Conservation (phyloP, 805 yeast genomes). For the Candida jianshihensis region DNA sequence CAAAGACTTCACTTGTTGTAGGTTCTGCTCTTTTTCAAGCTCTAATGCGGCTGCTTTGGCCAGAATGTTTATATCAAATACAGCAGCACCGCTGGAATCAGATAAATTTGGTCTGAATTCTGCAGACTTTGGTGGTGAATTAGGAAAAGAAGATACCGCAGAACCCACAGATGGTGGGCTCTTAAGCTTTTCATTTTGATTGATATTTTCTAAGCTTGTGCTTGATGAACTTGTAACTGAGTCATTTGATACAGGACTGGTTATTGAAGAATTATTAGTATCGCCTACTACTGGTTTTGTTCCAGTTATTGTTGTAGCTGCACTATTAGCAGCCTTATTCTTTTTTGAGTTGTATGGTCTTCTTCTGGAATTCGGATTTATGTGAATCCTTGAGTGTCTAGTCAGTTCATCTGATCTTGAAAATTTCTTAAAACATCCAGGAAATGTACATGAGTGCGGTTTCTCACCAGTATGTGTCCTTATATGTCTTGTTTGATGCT, state of each 20-base stretch:
- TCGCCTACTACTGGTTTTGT: not conserved
- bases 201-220: no score
- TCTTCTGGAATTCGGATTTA: conserved; percentile 63
- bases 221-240: no score
- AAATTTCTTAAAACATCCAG: conserved; percentile 63
- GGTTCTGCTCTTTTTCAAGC: conserved; percentile 22
- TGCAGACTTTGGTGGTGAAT: conserved; percentile 15
- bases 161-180: no score
- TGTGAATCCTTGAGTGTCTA: conserved; percentile 66
- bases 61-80: conserved; percentile 23
- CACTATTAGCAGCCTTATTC: no score
- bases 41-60: conserved; percentile 25
- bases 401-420: conserved; percentile 70
- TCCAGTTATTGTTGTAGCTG: no score
- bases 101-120: conserved; percentile 8
- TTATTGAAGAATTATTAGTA: not conserved
- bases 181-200: no score
- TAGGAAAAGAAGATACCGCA: conserved; percentile 13
- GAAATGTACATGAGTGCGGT: conserved; percentile 70
- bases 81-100: conserved; percentile 7
- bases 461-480: conserved; percentile 79
- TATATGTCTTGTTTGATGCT: conserved; percentile 74
- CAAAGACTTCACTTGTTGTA: conserved; percentile 22
- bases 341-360: conserved; percentile 40
- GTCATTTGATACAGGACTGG: not conserved